Conservation (phyloP, 2,329 filamentous ascomycete species). For the Amauroascus niger region DNA sequence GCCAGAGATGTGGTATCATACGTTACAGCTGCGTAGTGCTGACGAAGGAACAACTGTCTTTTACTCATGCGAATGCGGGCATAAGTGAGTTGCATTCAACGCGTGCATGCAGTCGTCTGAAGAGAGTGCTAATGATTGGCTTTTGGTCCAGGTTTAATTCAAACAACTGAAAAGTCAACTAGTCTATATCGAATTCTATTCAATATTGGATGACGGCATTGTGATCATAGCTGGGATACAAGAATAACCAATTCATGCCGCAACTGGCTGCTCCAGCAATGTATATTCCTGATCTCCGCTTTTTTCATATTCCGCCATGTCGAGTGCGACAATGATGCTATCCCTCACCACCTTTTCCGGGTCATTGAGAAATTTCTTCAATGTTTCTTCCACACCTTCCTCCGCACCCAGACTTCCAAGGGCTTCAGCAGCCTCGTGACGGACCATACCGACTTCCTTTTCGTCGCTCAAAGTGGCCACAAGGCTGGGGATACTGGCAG, state of each 20-base stretch:
- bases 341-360: conserved; percentile 88
- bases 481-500: conserved; percentile 88
- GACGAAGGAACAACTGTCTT: conserved; percentile 94
- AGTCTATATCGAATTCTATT: not conserved
- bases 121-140: not conserved
- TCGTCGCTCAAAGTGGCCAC: conserved; percentile 66
- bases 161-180: conserved; percentile 21
- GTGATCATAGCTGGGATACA: not conserved
- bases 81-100: conserved; percentile 53
- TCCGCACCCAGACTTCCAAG: conserved; percentile 89
- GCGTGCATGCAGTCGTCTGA: not conserved
- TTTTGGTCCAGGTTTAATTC: conserved; percentile 22
- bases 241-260: conserved; percentile 15
- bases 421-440: conserved; percentile 93
- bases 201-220: not conserved
- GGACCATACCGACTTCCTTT: conserved; percentile 87
- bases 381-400: conserved; percentile 76
- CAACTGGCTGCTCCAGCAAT: conserved; percentile 51
- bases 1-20: conserved; percentile 73
- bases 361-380: conserved; percentile 78
- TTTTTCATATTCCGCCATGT: conserved; percentile 97
- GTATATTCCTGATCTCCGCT: conserved; percentile 84
- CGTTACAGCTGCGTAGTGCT: conserved; percentile 77
- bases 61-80: conserved; percentile 76
- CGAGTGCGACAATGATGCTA: conserved; percentile 86